Evolutionary conservation across 805 yeast genomes (phyloP).

Genomic region (Yarrowia sp.): DNA sequence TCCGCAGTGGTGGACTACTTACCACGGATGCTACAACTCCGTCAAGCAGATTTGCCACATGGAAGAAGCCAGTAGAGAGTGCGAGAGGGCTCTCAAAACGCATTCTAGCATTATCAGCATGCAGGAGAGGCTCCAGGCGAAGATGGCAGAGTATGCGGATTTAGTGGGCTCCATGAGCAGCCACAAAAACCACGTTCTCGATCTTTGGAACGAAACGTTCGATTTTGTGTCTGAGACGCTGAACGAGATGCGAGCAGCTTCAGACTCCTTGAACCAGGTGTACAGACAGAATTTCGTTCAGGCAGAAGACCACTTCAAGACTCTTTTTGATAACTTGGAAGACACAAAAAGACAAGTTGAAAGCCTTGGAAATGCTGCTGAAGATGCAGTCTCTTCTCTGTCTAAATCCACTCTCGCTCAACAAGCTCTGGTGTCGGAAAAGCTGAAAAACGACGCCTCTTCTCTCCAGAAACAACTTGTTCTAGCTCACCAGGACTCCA

Average conservation of each 20-base stretch:
- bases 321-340: neutral
- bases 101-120: slow-evolving; percentile 27
- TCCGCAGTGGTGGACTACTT: slow-evolving; percentile 70
- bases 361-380: neutral
- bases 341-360: neutral
- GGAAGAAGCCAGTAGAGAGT: slow-evolving; percentile 1
- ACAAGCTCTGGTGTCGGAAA: neutral
- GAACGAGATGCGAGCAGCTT: neutral
- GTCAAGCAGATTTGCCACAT: slow-evolving; percentile 49
- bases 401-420: neutral
- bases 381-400: neutral
- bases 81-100: slow-evolving; percentile 17
- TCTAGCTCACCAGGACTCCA: neutral
- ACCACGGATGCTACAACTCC: slow-evolving; percentile 61
- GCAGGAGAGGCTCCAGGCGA: slow-evolving; percentile 13
- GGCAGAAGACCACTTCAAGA: neutral
- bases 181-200: neutral
- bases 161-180: neutral
- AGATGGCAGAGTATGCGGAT: neutral
- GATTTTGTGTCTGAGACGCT: neutral
- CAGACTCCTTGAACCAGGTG: neutral
- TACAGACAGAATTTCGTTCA: neutral
- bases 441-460: neutral
- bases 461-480: neutral
- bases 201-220: slow-evolving; percentile 5